A percentile compares a stretch with the other conserved stretches of the same genome.
These are phyloP conservation scores for Talaromyces marneffei DNA, from an alignment of 2,329 filamentous ascomycete genomes.

Conservation along the genomic window DNA sequence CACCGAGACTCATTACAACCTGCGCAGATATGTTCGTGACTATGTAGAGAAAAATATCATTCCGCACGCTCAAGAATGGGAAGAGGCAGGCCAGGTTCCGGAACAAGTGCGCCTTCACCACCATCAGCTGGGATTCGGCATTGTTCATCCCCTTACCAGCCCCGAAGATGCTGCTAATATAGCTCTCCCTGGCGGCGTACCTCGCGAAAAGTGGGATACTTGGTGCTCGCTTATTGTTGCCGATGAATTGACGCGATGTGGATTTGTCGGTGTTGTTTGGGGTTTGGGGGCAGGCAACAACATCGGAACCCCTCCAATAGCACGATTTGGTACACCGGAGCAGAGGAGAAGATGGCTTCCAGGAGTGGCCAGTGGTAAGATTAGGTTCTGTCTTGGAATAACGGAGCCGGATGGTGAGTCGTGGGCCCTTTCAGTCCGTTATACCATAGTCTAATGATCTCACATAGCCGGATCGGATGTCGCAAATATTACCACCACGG, in stretches of 20 bases:
- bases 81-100: constrained; percentile 51
- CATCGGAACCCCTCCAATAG: constrained; percentile 60
- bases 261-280: constrained; percentile 53
- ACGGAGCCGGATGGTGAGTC: constrained; percentile 55
- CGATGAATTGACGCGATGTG: constrained; percentile 53
- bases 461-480: constrained; percentile 56
- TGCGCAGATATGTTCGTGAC: constrained; percentile 52
- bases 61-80: constrained; percentile 59
- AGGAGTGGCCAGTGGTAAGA: constrained; percentile 53
- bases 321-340: constrained; percentile 55
- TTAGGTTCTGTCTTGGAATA: constrained; percentile 59
- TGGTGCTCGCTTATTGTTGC: constrained; percentile 53
- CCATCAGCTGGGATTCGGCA: constrained; percentile 35
- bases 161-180: constrained; percentile 36
- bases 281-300: constrained; percentile 55
- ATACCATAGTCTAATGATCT: background rate
- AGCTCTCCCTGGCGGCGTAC: constrained; percentile 42
- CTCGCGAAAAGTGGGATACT: constrained; percentile 47
- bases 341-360: constrained; percentile 57
- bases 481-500: constrained; percentile 57
- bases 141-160: constrained; percentile 34
- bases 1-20: constrained; percentile 54
- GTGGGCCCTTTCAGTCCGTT: background rate
- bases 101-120: constrained; percentile 35
- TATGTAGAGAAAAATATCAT: constrained; percentile 57